These are phyloP conservation scores for Hypoxylon sp. DNA, from an alignment of 2,329 filamentous ascomycete genomes.

Conservation along the genomic window DNA sequence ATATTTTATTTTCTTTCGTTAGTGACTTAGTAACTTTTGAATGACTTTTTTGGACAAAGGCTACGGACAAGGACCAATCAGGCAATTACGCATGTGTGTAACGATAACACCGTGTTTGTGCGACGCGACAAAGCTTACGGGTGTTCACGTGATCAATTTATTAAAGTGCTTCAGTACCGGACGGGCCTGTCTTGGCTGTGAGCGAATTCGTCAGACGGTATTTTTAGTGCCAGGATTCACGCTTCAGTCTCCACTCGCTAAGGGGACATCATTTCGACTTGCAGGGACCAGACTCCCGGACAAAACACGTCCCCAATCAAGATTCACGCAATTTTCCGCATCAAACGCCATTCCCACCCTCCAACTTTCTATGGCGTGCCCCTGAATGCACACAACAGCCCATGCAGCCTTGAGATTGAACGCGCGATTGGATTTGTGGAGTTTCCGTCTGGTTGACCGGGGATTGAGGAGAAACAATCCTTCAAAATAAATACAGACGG, in stretches of 20 bases:
- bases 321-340: conserved; percentile 40
- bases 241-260: conserved; percentile 31
- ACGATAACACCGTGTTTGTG: conserved; percentile 29
- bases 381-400: conserved; percentile 46
- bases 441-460: conserved; percentile 40
- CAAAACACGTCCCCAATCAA: conserved; percentile 41
- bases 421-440: conserved; percentile 41
- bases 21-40: neutral
- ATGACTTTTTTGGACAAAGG: neutral
- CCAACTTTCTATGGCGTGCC: conserved; percentile 32
- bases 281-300: conserved; percentile 32
- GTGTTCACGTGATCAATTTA: conserved; percentile 48
- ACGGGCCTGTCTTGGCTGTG: neutral
- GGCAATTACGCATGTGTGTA: conserved; percentile 14
- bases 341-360: conserved; percentile 27
- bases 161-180: conserved; percentile 9
- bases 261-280: conserved; percentile 49
- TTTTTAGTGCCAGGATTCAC: conserved; percentile 17
- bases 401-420: conserved; percentile 46
- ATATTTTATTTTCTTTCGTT: conserved; percentile 8
- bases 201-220: conserved; percentile 19
- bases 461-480: conserved; percentile 41
- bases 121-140: conserved; percentile 47
- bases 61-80: conserved; percentile 20
- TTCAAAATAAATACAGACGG: conserved; percentile 43